Conservation (phyloP, 768 basidiomycete species). For the Suillus sp. region DNA sequence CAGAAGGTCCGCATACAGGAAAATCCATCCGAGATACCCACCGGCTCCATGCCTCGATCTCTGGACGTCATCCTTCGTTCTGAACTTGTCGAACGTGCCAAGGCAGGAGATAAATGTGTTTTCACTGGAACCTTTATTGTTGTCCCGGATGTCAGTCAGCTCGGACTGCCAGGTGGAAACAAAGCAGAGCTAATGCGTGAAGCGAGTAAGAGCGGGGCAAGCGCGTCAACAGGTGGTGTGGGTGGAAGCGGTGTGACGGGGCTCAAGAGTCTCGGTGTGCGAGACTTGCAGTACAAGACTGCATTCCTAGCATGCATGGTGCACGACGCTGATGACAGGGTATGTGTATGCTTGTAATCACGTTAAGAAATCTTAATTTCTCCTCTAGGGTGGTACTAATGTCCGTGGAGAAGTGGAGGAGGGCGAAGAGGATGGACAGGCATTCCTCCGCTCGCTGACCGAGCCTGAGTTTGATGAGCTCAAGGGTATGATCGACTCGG, state of each 20-base stretch:
- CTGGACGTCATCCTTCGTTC: constrained; percentile 94
- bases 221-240: constrained; percentile 60
- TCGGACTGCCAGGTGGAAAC: constrained; percentile 94
- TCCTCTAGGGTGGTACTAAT: constrained; percentile 73
- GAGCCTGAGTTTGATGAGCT: constrained; percentile 95
- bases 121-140: constrained; percentile 99
- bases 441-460: constrained; percentile 87
- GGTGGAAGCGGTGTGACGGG: constrained; percentile 89
- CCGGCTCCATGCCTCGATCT: constrained; percentile 97
- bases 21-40: constrained; percentile 98
- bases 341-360: constrained; percentile 42
- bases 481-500: constrained; percentile 89
- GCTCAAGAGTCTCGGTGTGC: constrained; percentile 89
- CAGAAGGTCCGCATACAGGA: constrained; percentile 99
- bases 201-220: constrained; percentile 64
- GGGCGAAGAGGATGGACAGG: constrained; percentile 74
- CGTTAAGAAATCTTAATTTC: background rate
- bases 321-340: constrained; percentile 84
- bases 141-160: constrained; percentile 95
- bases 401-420: constrained; percentile 87
- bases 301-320: constrained; percentile 99
- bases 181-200: constrained; percentile 89
- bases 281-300: constrained; percentile 97
- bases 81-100: constrained; percentile 97
- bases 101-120: constrained; percentile 98